Evolutionary conservation across 441 rosid species (phyloP).

Genomic region (Cnidoscolus chayamansa): DNA sequence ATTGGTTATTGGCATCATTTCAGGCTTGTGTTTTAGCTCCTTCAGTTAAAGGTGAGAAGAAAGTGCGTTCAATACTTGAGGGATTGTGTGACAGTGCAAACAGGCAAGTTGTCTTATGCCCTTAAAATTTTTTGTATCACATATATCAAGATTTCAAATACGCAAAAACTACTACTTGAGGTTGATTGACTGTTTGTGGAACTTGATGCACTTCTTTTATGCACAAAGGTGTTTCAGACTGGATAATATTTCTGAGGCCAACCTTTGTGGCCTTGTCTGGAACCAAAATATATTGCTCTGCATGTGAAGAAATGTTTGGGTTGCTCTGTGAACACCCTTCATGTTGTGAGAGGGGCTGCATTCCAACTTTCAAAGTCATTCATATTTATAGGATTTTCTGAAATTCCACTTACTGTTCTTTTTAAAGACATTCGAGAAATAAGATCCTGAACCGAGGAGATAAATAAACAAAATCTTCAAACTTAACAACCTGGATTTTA

Average conservation of each 20-base stretch:
- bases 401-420: background rate
- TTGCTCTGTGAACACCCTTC: background rate
- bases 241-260: no score
- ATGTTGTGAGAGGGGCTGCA: background rate
- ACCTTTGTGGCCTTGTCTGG: no score
- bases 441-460: slow-evolving; percentile 9
- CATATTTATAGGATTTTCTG: background rate
- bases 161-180: background rate
- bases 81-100: slow-evolving; percentile 62
- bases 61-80: slow-evolving; percentile 90
- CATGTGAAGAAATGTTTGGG: background rate
- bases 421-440: background rate
- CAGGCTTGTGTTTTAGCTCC: slow-evolving; percentile 96
- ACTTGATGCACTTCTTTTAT: background rate
- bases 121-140: background rate
- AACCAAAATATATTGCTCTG: background rate
- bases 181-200: background rate
- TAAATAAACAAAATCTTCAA: background rate
- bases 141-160: background rate
- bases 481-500: background rate
- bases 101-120: slow-evolving; percentile 49
- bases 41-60: slow-evolving; percentile 78
- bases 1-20: slow-evolving; percentile 26
- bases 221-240: background rate
- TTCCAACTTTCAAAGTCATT: background rate